Conservation (phyloP, 495 filamentous ascomycete genomes). For the Aspergillus affinis region DNA sequence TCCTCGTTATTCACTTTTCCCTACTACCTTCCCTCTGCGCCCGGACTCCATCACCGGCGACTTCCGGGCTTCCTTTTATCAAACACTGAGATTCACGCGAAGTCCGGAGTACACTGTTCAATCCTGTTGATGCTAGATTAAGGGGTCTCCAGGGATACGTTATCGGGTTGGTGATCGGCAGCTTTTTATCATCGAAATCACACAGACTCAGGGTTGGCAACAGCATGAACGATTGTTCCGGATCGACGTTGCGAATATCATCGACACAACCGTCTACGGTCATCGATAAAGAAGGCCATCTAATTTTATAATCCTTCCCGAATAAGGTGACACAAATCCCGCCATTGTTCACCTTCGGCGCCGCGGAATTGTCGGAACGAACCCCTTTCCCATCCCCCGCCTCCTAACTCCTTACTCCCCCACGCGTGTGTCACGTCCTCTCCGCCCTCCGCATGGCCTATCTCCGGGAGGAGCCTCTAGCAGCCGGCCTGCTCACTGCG, state of each 20-base stretch:
- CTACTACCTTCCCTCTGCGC: not conserved
- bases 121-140: not conserved
- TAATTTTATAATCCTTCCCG: not conserved
- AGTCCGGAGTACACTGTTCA: too few relatives aligned
- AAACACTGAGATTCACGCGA: too few relatives aligned
- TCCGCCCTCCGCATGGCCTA: conserved; percentile 17
- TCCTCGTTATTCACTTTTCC: not conserved
- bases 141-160: not conserved
- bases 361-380: conserved; percentile 10
- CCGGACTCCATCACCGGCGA: conserved; percentile 1
- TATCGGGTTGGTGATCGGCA: not conserved
- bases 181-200: not conserved
- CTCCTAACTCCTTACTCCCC: not conserved
- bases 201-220: conserved; percentile 2
- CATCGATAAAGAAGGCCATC: not conserved
- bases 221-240: conserved; percentile 14
- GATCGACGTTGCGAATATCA: conserved; percentile 1
- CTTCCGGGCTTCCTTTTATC: not conserved
- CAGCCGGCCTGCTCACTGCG: conserved; percentile 32
- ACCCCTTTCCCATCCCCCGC: conserved; percentile 5
- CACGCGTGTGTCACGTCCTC: not conserved
- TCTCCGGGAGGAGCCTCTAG: conserved; percentile 19
- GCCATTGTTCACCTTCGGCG: not conserved
- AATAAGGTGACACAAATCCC: not conserved
- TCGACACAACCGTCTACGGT: not conserved